Percentiles rank a stretch among this genome's conserved stretches.
phyloP scores from a whole-genome alignment of 805 yeast species.

The Cyberlindnera samutprakarnensis region DNA sequence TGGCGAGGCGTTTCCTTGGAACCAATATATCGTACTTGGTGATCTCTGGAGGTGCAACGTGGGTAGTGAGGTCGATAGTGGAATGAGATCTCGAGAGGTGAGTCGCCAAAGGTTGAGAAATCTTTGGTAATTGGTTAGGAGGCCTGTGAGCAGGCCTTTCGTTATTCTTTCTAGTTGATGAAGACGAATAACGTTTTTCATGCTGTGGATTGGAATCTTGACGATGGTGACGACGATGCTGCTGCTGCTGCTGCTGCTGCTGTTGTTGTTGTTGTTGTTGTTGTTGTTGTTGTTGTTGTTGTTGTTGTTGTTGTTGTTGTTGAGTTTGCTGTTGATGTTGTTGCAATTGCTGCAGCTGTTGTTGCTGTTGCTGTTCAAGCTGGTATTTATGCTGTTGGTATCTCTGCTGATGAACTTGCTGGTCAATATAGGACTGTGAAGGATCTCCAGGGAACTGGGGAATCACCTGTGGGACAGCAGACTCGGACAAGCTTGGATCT shows the following conservation, averaged over 20 bases:
- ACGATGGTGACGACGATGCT: not conserved
- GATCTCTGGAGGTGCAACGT: slow-evolving; percentile 22
- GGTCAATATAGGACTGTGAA: not conserved
- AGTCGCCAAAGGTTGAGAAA: slow-evolving; percentile 4
- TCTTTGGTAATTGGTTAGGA: not conserved
- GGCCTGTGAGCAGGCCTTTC: too few relatives aligned
- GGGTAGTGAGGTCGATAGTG: slow-evolving; percentile 41
- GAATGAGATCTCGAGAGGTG: slow-evolving; percentile 37
- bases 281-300: not conserved
- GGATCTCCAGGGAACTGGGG: not conserved
- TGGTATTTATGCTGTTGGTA: not conserved
- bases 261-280: not conserved
- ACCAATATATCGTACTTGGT: slow-evolving; percentile 19
- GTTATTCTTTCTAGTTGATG: not conserved
- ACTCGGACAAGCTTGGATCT: slow-evolving; percentile 1
- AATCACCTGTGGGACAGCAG: slow-evolving; percentile 2
- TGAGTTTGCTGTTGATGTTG: not conserved
- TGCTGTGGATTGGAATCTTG: not conserved
- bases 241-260: not conserved
- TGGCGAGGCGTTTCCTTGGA: slow-evolving; percentile 16
- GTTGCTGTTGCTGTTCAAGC: not conserved
- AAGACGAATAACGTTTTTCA: not conserved
- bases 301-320: not conserved
- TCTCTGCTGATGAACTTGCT: not conserved
- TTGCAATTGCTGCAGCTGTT: not conserved